A percentile compares a stretch with the other conserved stretches of the same genome.
These are phyloP conservation scores for Umbilicaria muhlenbergii DNA, from an alignment of 495 filamentous ascomycete genomes.

Conservation along the genomic window DNA sequence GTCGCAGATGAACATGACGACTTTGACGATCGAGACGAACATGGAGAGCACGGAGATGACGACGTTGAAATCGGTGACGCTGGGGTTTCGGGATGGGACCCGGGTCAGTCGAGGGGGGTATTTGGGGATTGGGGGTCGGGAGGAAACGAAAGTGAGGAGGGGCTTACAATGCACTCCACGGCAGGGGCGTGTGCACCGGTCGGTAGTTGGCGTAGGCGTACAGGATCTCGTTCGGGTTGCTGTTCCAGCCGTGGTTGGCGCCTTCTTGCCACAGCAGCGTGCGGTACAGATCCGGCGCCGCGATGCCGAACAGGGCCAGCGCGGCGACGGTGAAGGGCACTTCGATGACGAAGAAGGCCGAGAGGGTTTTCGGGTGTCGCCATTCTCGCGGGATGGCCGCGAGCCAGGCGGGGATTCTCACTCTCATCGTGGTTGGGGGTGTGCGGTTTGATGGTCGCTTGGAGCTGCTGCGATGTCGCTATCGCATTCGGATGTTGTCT, in stretches of 20 bases:
- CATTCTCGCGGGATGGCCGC: slow-evolving; percentile 35
- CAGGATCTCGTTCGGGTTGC: slow-evolving; percentile 51
- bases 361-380: slow-evolving; percentile 45
- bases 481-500: no score
- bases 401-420: slow-evolving; percentile 6
- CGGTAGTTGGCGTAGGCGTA: slow-evolving; percentile 67
- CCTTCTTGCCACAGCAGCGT: slow-evolving; percentile 74
- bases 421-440: background rate
- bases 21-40: slow-evolving; percentile 37
- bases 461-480: no score
- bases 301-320: slow-evolving; percentile 69
- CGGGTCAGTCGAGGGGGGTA: no score
- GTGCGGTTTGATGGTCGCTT: no score
- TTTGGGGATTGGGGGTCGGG: background rate
- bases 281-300: slow-evolving; percentile 63
- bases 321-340: slow-evolving; percentile 49
- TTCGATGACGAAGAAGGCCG: slow-evolving; percentile 54
- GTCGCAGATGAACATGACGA: slow-evolving; percentile 52
- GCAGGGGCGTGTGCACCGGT: slow-evolving; percentile 48
- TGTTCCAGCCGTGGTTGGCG: slow-evolving; percentile 66
- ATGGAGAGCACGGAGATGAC: slow-evolving; percentile 59
- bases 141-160: slow-evolving; percentile 1
- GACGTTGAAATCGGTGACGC: slow-evolving; percentile 67
- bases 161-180: slow-evolving; percentile 63
- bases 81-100: slow-evolving; percentile 20